These are phyloP conservation scores for Ceriops decandra DNA, from an alignment of 345 rosid species.

Conservation along the genomic window DNA sequence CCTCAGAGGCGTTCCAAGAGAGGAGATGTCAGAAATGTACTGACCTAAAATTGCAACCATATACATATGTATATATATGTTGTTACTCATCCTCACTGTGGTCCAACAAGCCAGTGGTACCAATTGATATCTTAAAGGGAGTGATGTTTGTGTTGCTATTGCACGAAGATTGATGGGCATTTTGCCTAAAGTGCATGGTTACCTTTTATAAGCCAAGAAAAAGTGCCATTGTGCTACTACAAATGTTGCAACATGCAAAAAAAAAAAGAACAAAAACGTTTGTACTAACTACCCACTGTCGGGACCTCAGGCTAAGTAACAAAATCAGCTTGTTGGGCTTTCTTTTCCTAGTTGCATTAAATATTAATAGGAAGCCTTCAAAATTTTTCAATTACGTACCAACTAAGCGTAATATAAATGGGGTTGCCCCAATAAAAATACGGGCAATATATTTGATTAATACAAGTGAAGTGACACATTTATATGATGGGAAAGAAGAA, in stretches of 20 bases:
- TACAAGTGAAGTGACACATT: too few species aligned
- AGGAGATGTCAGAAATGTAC: not conserved
- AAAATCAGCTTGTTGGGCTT: not conserved
- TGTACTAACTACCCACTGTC: conserved; percentile 26
- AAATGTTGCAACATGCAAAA: conserved; percentile 20
- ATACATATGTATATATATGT: too few species aligned
- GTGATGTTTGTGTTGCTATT: not conserved
- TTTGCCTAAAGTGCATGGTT: conserved; percentile 19
- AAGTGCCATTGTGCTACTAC: conserved; percentile 15
- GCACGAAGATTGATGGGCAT: not conserved
- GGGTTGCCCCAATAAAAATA: too few species aligned
- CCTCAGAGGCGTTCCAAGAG: not conserved
- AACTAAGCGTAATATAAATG: too few species aligned
- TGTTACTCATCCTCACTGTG: not conserved
- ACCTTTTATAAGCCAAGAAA: conserved; percentile 6
- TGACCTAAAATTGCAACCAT: not conserved
- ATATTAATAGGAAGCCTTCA: not conserved
- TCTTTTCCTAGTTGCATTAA: not conserved
- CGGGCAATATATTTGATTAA: too few species aligned
- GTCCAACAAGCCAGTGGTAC: not conserved
- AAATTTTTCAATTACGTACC: too few species aligned
- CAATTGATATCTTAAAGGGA: not conserved
- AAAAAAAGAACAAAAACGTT: too few species aligned
- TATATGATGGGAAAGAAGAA: not conserved
- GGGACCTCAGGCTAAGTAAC: conserved; percentile 14